phyloP scores from a whole-genome alignment of 2,329 filamentous ascomycete genomes.

The Colletotrichum karsti region DNA sequence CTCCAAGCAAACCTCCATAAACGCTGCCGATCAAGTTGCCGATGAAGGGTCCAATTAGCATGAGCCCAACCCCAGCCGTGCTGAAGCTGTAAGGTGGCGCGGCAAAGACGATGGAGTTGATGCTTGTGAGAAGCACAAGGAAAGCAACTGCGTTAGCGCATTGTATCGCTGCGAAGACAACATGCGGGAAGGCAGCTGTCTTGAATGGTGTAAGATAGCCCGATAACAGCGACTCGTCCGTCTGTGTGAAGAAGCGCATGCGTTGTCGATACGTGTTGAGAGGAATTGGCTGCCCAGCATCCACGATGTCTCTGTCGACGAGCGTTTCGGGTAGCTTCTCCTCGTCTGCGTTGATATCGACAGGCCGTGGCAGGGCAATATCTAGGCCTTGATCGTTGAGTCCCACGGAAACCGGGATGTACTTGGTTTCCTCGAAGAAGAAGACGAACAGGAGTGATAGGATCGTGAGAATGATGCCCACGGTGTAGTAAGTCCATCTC shows the following conservation, averaged over 20 bases:
- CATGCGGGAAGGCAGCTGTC: neutral
- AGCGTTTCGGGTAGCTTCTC: neutral
- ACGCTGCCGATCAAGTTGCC: neutral
- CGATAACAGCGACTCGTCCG: neutral
- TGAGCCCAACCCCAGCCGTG: neutral
- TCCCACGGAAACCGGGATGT: neutral
- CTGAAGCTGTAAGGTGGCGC: neutral
- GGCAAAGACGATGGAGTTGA: neutral
- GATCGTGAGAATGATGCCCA: neutral
- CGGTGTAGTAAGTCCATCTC: constrained; percentile 34
- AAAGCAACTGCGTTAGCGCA: neutral
- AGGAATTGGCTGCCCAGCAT: neutral
- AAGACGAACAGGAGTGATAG: neutral
- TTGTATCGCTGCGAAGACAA: neutral
- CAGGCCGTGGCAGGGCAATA: too few species aligned
- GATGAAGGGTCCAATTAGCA: neutral
- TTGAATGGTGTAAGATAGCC: neutral
- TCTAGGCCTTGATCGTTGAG: neutral
- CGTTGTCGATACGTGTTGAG: neutral
- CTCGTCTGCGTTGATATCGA: too few species aligned
- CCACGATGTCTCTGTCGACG: fast-evolving
- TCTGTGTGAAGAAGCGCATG: neutral
- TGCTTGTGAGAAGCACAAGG: neutral
- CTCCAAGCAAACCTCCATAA: neutral
- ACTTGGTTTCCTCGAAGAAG: neutral